These are phyloP conservation scores for Quercus lobata DNA, from an alignment of 331 rosid species.

Conservation along the genomic window DNA sequence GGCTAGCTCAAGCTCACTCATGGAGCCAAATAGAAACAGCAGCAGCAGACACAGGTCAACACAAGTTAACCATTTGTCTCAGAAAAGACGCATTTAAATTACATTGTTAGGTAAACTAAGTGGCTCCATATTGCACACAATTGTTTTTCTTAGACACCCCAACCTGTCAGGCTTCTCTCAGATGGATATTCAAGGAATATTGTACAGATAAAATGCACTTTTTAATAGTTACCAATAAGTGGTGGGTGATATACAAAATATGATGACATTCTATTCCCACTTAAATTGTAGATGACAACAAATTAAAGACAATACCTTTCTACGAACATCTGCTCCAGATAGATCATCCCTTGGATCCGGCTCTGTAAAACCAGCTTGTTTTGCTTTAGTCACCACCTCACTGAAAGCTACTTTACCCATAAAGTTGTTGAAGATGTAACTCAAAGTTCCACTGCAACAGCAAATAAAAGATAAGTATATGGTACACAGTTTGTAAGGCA, in stretches of 20 bases:
- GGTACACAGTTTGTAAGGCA: conserved; percentile 36
- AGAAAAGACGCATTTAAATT: not conserved
- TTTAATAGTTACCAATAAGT: conserved; percentile 10
- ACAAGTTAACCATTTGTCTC: not conserved
- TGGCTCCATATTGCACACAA: not conserved
- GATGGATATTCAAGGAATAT: conserved; percentile 4
- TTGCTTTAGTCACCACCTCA: conserved; percentile 91
- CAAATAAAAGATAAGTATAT: conserved; percentile 20
- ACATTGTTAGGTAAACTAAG: not conserved
- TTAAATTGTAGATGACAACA: not conserved
- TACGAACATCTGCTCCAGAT: conserved; percentile 95
- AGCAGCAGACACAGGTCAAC: not conserved
- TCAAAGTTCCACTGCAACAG: conserved; percentile 95
- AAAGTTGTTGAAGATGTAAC: conserved; percentile 93
- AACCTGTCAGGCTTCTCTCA: not conserved
- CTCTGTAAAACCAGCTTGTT: conserved; percentile 94
- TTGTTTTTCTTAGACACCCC: not conserved
- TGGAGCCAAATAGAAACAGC: not conserved
- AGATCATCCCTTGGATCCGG: conserved; percentile 98
- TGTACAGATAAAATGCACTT: not conserved
- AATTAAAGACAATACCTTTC: conserved; percentile 58
- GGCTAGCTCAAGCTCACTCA: not conserved
- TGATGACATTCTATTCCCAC: not conserved
- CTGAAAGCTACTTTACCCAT: conserved; percentile 65
- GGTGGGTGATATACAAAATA: conserved; percentile 1